A percentile compares a stretch with the other conserved stretches of the same genome.
phyloP scores from a whole-genome alignment of 495 filamentous ascomycete genomes.

The Penicillium lagena region DNA sequence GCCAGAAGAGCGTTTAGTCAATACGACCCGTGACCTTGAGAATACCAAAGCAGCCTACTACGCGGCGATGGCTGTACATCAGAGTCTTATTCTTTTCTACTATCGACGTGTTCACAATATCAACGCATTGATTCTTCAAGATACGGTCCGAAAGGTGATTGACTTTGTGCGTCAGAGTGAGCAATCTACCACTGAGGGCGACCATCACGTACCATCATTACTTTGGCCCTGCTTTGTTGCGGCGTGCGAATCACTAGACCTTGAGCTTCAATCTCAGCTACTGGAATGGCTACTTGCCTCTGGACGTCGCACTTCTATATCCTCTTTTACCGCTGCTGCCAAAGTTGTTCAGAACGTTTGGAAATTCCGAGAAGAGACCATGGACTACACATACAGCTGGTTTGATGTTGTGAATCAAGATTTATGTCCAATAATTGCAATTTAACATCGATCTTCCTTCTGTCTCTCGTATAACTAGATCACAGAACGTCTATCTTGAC shows the following conservation, averaged over 20 bases:
- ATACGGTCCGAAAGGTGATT: constrained; percentile 6
- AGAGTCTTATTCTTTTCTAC: constrained; percentile 7
- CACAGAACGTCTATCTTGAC: too few relatives aligned
- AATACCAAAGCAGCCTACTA: neutral
- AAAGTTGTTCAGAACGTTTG: constrained; percentile 5
- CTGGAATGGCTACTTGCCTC: constrained; percentile 3
- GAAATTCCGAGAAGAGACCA: constrained; percentile 4
- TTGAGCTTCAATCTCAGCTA: neutral
- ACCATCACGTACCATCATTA: neutral
- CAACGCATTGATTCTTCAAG: constrained; percentile 7
- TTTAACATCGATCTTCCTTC: too few relatives aligned
- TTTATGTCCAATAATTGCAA: constrained; percentile 8
- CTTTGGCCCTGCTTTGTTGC: constrained; percentile 10
- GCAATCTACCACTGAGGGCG: neutral
- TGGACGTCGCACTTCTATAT: neutral
- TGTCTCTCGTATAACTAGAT: too few relatives aligned
- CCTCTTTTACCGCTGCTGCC: constrained; percentile 5
- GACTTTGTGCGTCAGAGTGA: neutral
- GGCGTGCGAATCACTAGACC: constrained; percentile 7
- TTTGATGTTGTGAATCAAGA: constrained; percentile 10
- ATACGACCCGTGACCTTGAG: too few relatives aligned
- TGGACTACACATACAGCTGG: constrained; percentile 11
- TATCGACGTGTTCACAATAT: constrained; percentile 9
- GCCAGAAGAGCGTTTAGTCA: neutral
- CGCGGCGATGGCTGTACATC: constrained; percentile 3